Conservation (phyloP, 2,329 filamentous ascomycete genomes). For the Cordyceps tenuipes region DNA sequence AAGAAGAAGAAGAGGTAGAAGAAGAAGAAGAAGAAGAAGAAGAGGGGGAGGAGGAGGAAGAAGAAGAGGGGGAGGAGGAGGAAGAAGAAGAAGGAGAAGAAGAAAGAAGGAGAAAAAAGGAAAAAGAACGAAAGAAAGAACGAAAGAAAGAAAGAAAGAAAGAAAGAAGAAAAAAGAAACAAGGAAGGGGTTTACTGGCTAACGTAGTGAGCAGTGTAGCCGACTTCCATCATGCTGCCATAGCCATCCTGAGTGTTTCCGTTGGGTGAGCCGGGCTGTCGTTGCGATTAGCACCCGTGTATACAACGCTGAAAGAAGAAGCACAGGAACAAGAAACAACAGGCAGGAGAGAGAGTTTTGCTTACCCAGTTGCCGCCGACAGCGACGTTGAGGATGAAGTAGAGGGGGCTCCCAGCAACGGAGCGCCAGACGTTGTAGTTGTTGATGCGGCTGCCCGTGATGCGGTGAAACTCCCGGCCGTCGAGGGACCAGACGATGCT, state of each 20-base stretch:
- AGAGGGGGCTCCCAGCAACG: conserved; percentile 42
- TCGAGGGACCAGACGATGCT: conserved; percentile 44
- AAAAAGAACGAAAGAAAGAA: too few relatives aligned
- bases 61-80: too few relatives aligned
- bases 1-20: too few relatives aligned
- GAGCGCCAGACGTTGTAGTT: conserved; percentile 40
- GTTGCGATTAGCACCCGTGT: conserved; percentile 8
- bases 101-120: too few relatives aligned
- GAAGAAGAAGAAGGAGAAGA: too few relatives aligned
- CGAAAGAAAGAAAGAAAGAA: too few relatives aligned
- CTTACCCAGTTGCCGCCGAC: conserved; percentile 46
- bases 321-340: too few relatives aligned
- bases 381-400: conserved; percentile 46
- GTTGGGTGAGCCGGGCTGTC: conserved; percentile 42
- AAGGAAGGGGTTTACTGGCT: conserved; percentile 14
- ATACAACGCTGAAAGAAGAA: neutral
- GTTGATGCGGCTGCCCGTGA: conserved; percentile 37
- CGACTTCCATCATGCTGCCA: conserved; percentile 43
- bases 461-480: conserved; percentile 32
- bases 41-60: too few relatives aligned
- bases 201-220: conserved; percentile 39
- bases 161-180: too few relatives aligned
- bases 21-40: too few relatives aligned
- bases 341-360: conserved; percentile 10
- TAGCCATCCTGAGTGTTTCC: conserved; percentile 35